Evolutionary conservation across 139 green algal genomes (phyloP).

Genomic region (Chlorella ohadii): DNA sequence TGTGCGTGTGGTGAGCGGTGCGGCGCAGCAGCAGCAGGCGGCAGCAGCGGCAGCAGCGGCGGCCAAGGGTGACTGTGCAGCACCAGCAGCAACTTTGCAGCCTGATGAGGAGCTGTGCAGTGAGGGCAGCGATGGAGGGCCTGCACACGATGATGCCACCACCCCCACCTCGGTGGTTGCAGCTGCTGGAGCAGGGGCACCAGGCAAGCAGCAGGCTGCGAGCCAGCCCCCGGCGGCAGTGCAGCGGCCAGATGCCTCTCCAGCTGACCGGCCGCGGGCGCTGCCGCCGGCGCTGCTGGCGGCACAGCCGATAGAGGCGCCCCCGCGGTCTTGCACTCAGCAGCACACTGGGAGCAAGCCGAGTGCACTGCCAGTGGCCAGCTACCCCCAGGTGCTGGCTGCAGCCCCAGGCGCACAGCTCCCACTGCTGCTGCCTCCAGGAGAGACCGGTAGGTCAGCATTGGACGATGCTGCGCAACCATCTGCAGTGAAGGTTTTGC

Average conservation of each 20-base stretch:
- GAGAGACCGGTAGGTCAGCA: neutral
- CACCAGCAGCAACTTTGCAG: neutral
- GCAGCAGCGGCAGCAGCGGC: neutral
- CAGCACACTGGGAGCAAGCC: no score
- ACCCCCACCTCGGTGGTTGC: constrained; percentile 5
- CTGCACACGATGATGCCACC: neutral
- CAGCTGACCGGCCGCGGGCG: neutral
- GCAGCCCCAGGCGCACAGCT: neutral
- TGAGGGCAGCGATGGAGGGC: neutral
- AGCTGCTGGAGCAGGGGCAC: neutral
- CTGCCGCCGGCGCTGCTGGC: constrained; percentile 1
- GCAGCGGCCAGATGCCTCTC: neutral
- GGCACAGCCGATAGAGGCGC: neutral
- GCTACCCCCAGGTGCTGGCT: neutral
- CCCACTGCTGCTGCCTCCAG: neutral
- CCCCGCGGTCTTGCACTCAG: neutral
- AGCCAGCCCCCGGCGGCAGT: neutral
- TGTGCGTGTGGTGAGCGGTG: neutral
- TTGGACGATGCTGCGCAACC: no score
- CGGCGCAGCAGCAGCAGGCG: neutral
- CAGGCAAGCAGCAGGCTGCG: neutral
- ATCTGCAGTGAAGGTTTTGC: no score
- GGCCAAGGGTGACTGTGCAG: neutral
- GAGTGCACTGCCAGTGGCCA: no score
- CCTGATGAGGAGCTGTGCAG: neutral